phyloP scores from a whole-genome alignment of 306 rosid genomes.

The Adenanthera pavonina region DNA sequence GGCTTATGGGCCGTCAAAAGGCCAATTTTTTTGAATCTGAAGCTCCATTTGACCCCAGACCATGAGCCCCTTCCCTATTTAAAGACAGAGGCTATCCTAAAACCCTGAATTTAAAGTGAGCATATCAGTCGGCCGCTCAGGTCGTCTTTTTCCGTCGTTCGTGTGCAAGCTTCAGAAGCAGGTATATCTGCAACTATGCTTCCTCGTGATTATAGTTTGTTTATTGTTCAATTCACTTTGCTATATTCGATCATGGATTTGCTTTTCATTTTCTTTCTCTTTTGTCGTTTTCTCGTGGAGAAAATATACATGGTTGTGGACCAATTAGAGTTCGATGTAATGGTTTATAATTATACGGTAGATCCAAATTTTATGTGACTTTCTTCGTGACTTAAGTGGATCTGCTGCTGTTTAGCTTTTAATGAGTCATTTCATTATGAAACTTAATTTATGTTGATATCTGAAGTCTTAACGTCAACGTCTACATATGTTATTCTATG shows the following conservation, averaged over 20 bases:
- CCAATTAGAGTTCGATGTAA: not conserved
- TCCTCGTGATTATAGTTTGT: not conserved
- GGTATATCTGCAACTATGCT: not conserved
- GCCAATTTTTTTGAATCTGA: not conserved
- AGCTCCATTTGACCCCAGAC: slow-evolving; percentile 4
- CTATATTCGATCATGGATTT: not conserved
- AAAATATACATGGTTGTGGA: not conserved
- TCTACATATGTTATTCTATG: not conserved
- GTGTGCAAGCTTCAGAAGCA: not conserved
- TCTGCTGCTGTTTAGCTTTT: not conserved
- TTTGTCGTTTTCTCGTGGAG: not conserved
- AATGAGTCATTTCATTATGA: not conserved
- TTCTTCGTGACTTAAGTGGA: not conserved
- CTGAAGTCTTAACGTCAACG: not conserved
- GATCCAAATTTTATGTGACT: not conserved
- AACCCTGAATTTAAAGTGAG: not conserved
- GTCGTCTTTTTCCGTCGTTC: not conserved
- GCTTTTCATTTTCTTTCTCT: not conserved
- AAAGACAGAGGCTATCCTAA: not conserved
- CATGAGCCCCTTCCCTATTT: not conserved
- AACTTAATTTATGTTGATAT: not conserved
- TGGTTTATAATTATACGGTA: not conserved
- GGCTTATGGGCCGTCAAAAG: not conserved
- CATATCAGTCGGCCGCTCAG: not conserved
- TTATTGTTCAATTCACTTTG: not conserved